These are phyloP conservation scores for Spergularia marina DNA, from an alignment of 148 eudicot species.

Conservation along the genomic window DNA sequence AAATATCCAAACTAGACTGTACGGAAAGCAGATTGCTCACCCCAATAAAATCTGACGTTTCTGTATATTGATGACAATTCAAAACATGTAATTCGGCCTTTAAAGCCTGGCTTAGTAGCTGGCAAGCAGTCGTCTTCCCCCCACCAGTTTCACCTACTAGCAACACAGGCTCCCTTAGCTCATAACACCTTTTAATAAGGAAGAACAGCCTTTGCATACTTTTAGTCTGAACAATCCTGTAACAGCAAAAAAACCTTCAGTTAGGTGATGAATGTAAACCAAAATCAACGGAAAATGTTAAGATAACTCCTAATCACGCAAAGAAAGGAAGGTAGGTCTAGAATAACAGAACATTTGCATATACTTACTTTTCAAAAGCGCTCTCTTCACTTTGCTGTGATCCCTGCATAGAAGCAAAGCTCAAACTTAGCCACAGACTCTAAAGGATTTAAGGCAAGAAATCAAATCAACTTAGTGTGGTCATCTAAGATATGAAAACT, in stretches of 20 bases:
- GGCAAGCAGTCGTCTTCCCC: constrained; percentile 96
- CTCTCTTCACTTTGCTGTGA: not conserved
- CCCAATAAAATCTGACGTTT: constrained; percentile 98
- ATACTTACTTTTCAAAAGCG: constrained; percentile 28
- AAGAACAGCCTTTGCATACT: constrained; percentile 84
- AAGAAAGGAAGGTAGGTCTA: not conserved
- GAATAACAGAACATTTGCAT: not conserved
- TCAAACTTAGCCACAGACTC: constrained; percentile 4
- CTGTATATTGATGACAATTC: constrained; percentile 96
- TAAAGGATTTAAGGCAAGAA: too few species aligned
- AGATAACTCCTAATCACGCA: not conserved
- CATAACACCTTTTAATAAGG: constrained; percentile 79
- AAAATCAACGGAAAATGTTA: not conserved
- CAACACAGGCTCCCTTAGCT: constrained; percentile 90
- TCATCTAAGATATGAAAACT: not conserved
- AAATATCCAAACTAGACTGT: not conserved
- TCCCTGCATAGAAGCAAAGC: constrained; percentile 24
- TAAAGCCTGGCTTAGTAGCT: constrained; percentile 66
- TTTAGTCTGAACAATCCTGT: constrained; percentile 79
- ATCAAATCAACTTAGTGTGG: not conserved
- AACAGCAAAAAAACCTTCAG: constrained; percentile 15
- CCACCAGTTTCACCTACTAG: constrained; percentile 99
- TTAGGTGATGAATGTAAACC: not conserved
- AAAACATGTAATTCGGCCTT: constrained; percentile 62
- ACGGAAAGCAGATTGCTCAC: constrained; percentile 34